Conservation (phyloP, 176 grass and related monocot species). For the Chrysopogon serrulatus region DNA sequence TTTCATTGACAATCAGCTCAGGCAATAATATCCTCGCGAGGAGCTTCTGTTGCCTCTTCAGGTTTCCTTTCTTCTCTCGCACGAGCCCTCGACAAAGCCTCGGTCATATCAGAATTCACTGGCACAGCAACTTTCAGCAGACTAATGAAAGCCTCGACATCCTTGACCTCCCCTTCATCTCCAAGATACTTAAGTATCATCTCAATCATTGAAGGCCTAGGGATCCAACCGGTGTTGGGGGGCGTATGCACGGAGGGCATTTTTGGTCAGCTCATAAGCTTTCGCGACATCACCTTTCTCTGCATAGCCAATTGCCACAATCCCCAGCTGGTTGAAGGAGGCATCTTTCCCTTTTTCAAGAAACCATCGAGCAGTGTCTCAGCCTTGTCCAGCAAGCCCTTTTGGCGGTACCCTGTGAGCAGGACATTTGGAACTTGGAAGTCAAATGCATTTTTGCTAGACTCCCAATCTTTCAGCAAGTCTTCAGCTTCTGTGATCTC, state of each 20-base stretch:
- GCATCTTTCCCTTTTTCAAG: conserved; percentile 56
- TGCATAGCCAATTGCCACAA: conserved; percentile 62
- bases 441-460: conserved; percentile 46
- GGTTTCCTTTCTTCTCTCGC: conserved; percentile 44
- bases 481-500: conserved; percentile 64
- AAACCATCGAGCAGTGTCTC: conserved; percentile 52
- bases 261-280: conserved; percentile 64
- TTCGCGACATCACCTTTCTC: conserved; percentile 51
- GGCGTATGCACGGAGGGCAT: conserved; percentile 48
- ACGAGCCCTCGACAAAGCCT: conserved; percentile 49
- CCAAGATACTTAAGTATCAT: conserved; percentile 61
- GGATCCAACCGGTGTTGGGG: conserved; percentile 55
- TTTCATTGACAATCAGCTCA: background rate
- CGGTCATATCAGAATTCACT: conserved; percentile 48
- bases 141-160: conserved; percentile 54
- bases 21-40: background rate
- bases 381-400: conserved; percentile 60
- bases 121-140: conserved; percentile 65
- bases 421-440: conserved; percentile 70
- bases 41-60: conserved; percentile 27
- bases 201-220: conserved; percentile 43
- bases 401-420: conserved; percentile 53
- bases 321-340: conserved; percentile 61
- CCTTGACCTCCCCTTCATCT: conserved; percentile 45
- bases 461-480: conserved; percentile 81